Evolutionary conservation across 768 basidiomycete genomes (phyloP).

Genomic region (Botryobasidium botryosum): DNA sequence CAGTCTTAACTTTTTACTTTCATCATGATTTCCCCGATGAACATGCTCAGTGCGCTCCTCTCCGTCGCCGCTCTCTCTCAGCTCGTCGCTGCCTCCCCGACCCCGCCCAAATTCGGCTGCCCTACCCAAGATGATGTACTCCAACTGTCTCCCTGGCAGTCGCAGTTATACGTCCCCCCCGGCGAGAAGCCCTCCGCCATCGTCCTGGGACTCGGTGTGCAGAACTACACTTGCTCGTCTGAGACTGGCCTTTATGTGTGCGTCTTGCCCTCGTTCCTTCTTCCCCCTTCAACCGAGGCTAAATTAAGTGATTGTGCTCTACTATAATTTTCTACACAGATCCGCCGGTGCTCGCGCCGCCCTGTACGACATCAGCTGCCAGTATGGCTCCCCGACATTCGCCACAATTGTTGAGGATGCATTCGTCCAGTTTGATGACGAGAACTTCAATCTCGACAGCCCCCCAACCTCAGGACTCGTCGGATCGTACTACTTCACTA

Average conservation of each 20-base stretch:
- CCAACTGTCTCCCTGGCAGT: no score
- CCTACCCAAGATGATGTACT: no score
- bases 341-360: slow-evolving; percentile 25
- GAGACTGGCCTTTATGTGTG: slow-evolving; percentile 10
- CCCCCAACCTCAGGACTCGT: slow-evolving; percentile 14
- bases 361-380: slow-evolving; percentile 21
- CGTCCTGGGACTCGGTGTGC: slow-evolving; percentile 18
- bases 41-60: no score
- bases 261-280: background rate
- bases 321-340: slow-evolving; percentile 17
- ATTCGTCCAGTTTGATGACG: slow-evolving; percentile 12
- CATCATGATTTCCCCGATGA: no score
- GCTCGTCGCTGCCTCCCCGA: no score
- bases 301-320: background rate
- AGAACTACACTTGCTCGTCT: slow-evolving; percentile 22
- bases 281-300: background rate
- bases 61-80: no score
- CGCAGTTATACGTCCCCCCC: no score
- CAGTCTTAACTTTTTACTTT: no score
- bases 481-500: slow-evolving; percentile 42
- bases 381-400: slow-evolving; percentile 10
- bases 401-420: no score
- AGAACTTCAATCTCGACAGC: slow-evolving; percentile 1
- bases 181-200: no score
- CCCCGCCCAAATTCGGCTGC: no score